Percentiles rank a stretch among this genome's conserved stretches.
phyloP scores from a whole-genome alignment of 139 green algal species.

The Eudorina sp. region DNA sequence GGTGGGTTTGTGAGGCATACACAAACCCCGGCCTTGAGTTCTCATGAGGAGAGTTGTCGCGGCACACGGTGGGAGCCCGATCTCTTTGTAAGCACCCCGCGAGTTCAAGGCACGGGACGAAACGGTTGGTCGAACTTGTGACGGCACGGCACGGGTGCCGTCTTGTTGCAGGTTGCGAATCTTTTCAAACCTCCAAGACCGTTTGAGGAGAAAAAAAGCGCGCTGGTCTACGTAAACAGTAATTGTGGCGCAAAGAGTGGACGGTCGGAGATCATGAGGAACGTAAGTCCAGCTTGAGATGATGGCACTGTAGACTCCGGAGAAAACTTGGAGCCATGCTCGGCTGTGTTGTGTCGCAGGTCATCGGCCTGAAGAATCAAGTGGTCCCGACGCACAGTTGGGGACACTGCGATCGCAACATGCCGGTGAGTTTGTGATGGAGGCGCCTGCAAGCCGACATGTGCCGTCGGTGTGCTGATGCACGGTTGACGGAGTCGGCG shows the following conservation, averaged over 20 bases:
- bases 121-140: too few species aligned
- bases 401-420: slow-evolving; percentile 41
- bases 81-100: too few species aligned
- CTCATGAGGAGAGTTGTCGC: too few species aligned
- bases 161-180: not conserved
- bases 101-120: too few species aligned
- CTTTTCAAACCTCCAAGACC: slow-evolving; percentile 1
- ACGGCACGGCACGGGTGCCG: too few species aligned
- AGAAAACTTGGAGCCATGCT: not conserved
- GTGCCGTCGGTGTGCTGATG: too few species aligned
- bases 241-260: slow-evolving; percentile 49
- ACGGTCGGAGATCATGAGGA: slow-evolving; percentile 27
- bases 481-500: too few species aligned
- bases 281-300: not conserved
- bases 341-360: slow-evolving; percentile 7
- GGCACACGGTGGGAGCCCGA: too few species aligned
- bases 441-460: too few species aligned
- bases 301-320: not conserved
- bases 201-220: slow-evolving; percentile 43
- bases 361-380: not conserved
- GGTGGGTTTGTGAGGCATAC: slow-evolving; percentile 4
- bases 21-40: too few species aligned
- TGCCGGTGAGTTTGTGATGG: slow-evolving; percentile 10
- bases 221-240: slow-evolving; percentile 47
- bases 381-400: slow-evolving; percentile 30